Base-by-base conservation (phyloP, 495 filamentous ascomycete genomes). In the Lasiosphaeriaceae sp. region DNA sequence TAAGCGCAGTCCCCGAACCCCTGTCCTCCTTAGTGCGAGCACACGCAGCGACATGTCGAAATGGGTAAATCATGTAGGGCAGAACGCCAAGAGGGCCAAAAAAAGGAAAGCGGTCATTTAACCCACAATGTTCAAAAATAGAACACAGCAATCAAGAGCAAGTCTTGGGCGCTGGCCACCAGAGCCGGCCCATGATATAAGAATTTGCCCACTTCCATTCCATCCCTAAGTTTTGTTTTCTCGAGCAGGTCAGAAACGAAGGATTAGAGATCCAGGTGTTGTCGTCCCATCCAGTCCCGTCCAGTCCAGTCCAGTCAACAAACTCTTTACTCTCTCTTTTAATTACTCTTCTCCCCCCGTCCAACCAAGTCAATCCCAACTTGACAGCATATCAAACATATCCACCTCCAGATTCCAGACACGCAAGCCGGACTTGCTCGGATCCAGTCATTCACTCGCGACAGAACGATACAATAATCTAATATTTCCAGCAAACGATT, bases 401-500 rank as follows among this genome's bases (percentile, higher is more conserved):
- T 44, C 26, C 14, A 54, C 35, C 45, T 58, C 55, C 59, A 48
- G 59, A 64, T 64, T 60, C 62, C 61, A 63, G 65, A 66, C 47
- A 70, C 67, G 74, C 77, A 77, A 80, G 76, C 77, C 65, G 77
- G 77, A 73, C 77, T 80, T 78, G 76, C 75, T 77, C 64, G 62
- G 66, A 79, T 74, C 72, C 71, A 69, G 74, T 71, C 77, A 73
- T 71, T 80, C 76, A 68, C 70, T 78, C 74, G 54, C 50, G 62
- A 70, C 52, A 47, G 26, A 43, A 50, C 63, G 60, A 65, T 68
- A 63, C 59, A 55, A 55, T 72, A 72, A 72, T 72, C 54, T 77
- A 77, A 77, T 77, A 74, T 59, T 70, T 65, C 63, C 66, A 58
- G 65, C 65, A 58, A 69, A 9, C 66, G 62, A 65, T 59, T 68